Percentiles rank a stretch among this genome's conserved stretches.
Conservation (phyloP, 768 basidiomycete genomes). For the Leccinum subtestaceum region DNA sequence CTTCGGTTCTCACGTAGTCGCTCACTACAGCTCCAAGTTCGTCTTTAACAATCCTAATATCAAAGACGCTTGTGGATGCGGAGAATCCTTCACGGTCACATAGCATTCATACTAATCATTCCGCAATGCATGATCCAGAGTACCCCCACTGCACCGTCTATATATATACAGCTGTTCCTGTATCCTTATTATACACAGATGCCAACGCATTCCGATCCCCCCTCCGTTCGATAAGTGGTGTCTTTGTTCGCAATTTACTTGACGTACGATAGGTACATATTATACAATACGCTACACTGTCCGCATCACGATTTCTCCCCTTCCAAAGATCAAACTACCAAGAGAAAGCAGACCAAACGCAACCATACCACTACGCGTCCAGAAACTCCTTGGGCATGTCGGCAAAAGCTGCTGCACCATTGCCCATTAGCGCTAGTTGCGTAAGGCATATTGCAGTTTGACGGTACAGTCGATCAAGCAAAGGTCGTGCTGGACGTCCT, state of each 20-base stretch:
- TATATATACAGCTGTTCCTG: constrained; percentile 13
- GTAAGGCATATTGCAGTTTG: constrained; percentile 66
- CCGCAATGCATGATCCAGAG: constrained; percentile 4
- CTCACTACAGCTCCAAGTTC: constrained; percentile 62
- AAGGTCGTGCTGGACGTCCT: constrained; percentile 65
- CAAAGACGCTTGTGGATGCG: constrained; percentile 92
- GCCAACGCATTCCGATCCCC: neutral
- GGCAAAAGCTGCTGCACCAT: constrained; percentile 77
- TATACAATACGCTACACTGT: constrained; percentile 17
- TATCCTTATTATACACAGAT: constrained; percentile 30
- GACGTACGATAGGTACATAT: constrained; percentile 9
- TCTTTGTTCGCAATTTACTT: constrained; percentile 5
- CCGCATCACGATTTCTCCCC: constrained; percentile 3
- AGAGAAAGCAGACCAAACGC: neutral
- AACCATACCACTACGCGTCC: constrained; percentile 35
- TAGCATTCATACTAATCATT: constrained; percentile 12
- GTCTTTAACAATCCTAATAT: constrained; percentile 90
- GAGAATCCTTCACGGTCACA: constrained; percentile 80
- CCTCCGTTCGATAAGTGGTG: constrained; percentile 9
- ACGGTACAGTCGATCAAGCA: constrained; percentile 75
- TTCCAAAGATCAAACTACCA: neutral
- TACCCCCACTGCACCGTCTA: constrained; percentile 10
- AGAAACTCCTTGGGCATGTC: constrained; percentile 76
- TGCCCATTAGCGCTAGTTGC: constrained; percentile 70
- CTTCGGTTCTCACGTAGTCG: neutral